phyloP scores from a whole-genome alignment of 2,329 filamentous ascomycete genomes.

The Phyllosticta paracitricarpa region DNA sequence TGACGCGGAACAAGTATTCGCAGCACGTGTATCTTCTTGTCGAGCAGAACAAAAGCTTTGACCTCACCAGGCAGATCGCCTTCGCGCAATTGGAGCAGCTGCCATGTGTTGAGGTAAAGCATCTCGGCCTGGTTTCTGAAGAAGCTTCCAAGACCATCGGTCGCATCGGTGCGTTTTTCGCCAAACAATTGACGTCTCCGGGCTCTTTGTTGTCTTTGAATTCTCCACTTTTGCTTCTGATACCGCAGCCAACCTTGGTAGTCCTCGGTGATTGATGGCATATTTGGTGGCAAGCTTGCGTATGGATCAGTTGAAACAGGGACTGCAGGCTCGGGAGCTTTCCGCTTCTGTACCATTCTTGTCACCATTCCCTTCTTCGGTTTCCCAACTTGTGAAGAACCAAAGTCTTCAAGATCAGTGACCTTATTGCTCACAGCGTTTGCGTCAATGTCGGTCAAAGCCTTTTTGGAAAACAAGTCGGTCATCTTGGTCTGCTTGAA shows the following conservation, averaged over 20 bases:
- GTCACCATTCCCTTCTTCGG: slow-evolving; percentile 35
- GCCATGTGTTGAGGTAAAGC: slow-evolving; percentile 89
- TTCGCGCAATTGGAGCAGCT: slow-evolving; percentile 75
- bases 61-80: slow-evolving; percentile 82
- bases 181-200: slow-evolving; percentile 87
- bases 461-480: slow-evolving; percentile 69
- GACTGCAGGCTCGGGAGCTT: slow-evolving; percentile 34
- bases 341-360: slow-evolving; percentile 40
- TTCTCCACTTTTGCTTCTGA: slow-evolving; percentile 98
- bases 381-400: slow-evolving; percentile 56
- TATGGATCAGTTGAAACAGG: slow-evolving; percentile 65
- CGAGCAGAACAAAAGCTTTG: slow-evolving; percentile 81
- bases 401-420: slow-evolving; percentile 74
- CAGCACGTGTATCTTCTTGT: slow-evolving; percentile 78
- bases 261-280: slow-evolving; percentile 77
- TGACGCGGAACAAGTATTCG: slow-evolving; percentile 84
- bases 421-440: slow-evolving; percentile 51
- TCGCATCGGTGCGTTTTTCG: slow-evolving; percentile 56
- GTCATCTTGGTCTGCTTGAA: slow-evolving; percentile 99
- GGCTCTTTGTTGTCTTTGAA: slow-evolving; percentile 82
- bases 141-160: slow-evolving; percentile 55
- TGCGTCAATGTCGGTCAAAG: slow-evolving; percentile 60
- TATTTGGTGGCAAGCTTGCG: slow-evolving; percentile 66
- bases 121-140: slow-evolving; percentile 90
- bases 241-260: slow-evolving; percentile 84